Base-by-base conservation (phyloP, 371 early-diverging fungal species). In the Dentiscutata heterogama region DNA sequence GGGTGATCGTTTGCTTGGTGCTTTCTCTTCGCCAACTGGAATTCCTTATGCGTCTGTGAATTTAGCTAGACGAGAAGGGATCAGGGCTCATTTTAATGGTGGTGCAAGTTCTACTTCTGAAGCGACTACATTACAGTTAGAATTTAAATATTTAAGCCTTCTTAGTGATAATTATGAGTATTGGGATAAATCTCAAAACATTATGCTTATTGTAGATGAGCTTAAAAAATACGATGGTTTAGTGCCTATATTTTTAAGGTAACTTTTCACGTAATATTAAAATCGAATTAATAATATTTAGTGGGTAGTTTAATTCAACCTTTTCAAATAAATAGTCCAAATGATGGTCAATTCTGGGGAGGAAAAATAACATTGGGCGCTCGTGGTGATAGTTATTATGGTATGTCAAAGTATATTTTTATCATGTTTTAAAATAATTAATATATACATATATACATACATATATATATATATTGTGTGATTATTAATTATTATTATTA, bases 301-400 rank as follows among this genome's bases (percentile, higher is more conserved):
- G n/a, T 58, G 14, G 11, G 67, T 60, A 35, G n/a, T 76, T 73
- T 31, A 16, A 31, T 64, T 64, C 3, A 31, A 64, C 18, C 20
- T 18, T 65, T 2, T 1, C 16, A 46, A 4, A 11, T 78, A 58
- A 35, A n/a, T 82, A 89, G 89, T 42, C 85, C 89, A 29, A 81
- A 75, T 16, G 73, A 83, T 78, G 88, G 90, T 68, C 82, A 56
- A 29, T 94, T 90, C 81, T 86, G 84, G 16, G 91, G 90, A 0
- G 79, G 83, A 35, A 89, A 89, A 63, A 91, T 93, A 22, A 88
- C 92, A 4, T 83, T 97, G 25, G 97, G 99, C 6, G 93, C 94
- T 3, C 88, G 92, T 18, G 96, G 96, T 0, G 98, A 98, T 82
- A 95, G 95, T 82, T 98, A 96, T 86, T 98, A 97, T 88, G 93